Evolutionary conservation across 305 asterid species (phyloP).

Genomic region (Withania somnifera): DNA sequence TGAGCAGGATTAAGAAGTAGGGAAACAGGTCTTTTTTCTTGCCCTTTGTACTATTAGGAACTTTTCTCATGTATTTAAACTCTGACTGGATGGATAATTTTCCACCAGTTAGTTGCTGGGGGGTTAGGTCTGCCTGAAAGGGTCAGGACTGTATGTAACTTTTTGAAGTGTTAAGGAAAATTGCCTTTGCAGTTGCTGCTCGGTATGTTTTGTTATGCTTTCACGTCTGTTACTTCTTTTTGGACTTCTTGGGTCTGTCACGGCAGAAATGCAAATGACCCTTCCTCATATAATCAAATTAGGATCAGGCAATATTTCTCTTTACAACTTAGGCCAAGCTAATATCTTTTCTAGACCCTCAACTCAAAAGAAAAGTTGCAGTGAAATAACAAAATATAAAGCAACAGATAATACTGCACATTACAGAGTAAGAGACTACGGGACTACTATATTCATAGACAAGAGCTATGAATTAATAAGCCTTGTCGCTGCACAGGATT

Average conservation of each 20-base stretch:
- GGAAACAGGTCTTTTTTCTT: background rate
- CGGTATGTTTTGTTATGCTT: no score
- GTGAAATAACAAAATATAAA: background rate
- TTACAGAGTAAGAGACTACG: background rate
- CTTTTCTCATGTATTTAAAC: background rate
- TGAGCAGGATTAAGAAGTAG: constrained; percentile 11
- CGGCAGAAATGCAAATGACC: no score
- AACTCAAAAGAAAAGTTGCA: background rate
- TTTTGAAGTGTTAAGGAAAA: background rate
- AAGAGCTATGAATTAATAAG: background rate
- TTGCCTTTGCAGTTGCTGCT: background rate
- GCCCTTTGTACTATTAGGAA: constrained; percentile 11
- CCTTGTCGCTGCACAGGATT: background rate
- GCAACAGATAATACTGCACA: background rate
- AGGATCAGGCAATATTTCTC: background rate
- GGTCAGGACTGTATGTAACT: constrained; percentile 9
- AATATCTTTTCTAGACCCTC: background rate
- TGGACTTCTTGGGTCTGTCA: no score
- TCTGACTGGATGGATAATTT: constrained; percentile 7
- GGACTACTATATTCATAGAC: background rate
- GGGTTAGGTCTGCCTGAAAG: background rate
- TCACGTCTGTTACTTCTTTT: no score
- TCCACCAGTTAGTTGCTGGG: constrained; percentile 3
- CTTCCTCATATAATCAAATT: background rate
- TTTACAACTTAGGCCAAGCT: background rate